Conservation (phyloP, 805 yeast species). For the Pichia rugopelliculosa region DNA sequence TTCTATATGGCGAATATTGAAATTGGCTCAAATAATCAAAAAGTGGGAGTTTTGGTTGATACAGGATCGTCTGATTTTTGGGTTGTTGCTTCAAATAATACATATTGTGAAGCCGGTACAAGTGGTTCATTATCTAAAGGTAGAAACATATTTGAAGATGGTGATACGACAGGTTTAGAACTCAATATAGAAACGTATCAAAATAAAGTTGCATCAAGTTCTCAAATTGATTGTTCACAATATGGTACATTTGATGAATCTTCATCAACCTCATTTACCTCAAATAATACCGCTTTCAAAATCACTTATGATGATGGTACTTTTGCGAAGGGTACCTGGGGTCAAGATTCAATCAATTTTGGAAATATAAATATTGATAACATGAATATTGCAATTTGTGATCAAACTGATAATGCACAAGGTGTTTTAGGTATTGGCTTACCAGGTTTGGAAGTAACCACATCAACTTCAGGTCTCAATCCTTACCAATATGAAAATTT, state of each 20-base stretch:
- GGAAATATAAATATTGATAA: conserved; percentile 41
- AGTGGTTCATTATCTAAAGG: conserved; percentile 8
- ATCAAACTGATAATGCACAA: conserved; percentile 49
- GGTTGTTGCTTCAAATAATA: conserved; percentile 46
- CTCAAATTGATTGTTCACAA: conserved; percentile 32
- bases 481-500: conserved; percentile 52
- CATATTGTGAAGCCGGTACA: conserved; percentile 32
- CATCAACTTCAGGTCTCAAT: conserved; percentile 4
- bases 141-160: not conserved
- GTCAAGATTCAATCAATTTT: conserved; percentile 50
- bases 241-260: conserved; percentile 43
- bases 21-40: conserved; percentile 53
- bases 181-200: not conserved
- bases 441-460: conserved; percentile 58
- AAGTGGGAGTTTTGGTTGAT: conserved; percentile 51
- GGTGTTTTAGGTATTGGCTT: conserved; percentile 77
- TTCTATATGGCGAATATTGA: conserved; percentile 40
- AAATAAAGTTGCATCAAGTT: not conserved
- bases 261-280: conserved; percentile 32
- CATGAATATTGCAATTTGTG: conserved; percentile 70
- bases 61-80: conserved; percentile 75
- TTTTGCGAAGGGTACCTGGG: conserved; percentile 48
- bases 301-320: conserved; percentile 45
- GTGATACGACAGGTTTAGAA: not conserved
- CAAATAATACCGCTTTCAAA: conserved; percentile 34